Conservation (phyloP, 768 basidiomycete genomes). For the Suillus subalutaceus region DNA sequence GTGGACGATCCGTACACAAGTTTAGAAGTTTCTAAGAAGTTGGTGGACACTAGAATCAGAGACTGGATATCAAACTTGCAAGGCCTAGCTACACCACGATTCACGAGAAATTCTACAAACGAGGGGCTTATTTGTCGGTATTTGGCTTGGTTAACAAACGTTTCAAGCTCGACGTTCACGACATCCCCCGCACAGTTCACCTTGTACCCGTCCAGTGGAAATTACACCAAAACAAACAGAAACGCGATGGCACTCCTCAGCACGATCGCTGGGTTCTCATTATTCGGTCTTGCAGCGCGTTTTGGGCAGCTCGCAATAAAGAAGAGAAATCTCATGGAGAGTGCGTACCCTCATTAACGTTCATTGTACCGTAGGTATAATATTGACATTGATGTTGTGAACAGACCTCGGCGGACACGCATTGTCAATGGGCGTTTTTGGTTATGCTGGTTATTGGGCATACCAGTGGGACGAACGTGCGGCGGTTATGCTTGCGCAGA, state of each 20-base stretch:
- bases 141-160: neutral
- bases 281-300: conserved; percentile 81
- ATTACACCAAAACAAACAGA: conserved; percentile 5
- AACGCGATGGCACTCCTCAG: conserved; percentile 62
- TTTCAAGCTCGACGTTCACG: neutral
- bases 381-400: neutral
- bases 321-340: conserved; percentile 74
- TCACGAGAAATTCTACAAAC: too few species aligned
- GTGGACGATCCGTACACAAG: neutral
- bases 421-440: conserved; percentile 70
- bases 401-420: conserved; percentile 75
- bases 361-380: neutral
- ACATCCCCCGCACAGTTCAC: neutral
- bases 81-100: too few species aligned
- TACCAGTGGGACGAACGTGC: conserved; percentile 69
- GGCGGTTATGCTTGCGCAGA: conserved; percentile 60
- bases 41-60: too few species aligned
- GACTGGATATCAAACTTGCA: too few species aligned
- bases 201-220: neutral
- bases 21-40: neutral
- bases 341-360: conserved; percentile 50
- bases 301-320: conserved; percentile 89
- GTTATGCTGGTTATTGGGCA: conserved; percentile 75
- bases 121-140: neutral
- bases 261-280: conserved; percentile 76